These are phyloP conservation scores for Plantago coronopus DNA, from an alignment of 305 asterid species.

Conservation along the genomic window DNA sequence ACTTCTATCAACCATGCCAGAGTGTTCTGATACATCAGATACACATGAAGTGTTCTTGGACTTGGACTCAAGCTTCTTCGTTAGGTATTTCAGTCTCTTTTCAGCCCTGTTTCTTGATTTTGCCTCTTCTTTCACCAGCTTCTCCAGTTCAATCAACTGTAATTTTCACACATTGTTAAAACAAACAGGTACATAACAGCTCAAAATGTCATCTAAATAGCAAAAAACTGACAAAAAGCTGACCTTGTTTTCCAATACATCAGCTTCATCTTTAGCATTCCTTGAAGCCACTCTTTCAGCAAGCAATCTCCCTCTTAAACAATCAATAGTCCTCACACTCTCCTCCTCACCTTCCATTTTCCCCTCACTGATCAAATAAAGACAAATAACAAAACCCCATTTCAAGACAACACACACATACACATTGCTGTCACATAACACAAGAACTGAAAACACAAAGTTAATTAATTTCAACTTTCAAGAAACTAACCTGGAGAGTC, in stretches of 20 bases:
- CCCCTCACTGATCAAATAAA: constrained; percentile 31
- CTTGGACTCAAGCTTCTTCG: constrained; percentile 54
- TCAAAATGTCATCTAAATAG: background rate
- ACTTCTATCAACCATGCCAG: constrained; percentile 28
- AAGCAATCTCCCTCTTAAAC: constrained; percentile 73
- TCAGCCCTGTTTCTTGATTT: constrained; percentile 76
- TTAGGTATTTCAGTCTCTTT: constrained; percentile 48
- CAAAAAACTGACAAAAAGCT: background rate
- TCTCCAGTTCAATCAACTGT: constrained; percentile 66
- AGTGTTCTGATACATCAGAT: constrained; percentile 40
- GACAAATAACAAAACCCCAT: constrained; percentile 5
- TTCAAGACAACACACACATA: constrained; percentile 6
- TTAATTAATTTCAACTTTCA: background rate
- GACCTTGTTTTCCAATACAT: constrained; percentile 51
- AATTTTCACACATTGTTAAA: constrained; percentile 6
- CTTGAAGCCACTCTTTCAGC: constrained; percentile 75
- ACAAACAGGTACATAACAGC: background rate
- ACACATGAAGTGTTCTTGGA: constrained; percentile 32
- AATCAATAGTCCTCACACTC: constrained; percentile 49
- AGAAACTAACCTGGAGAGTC: constrained; percentile 23
- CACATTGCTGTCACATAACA: background rate
- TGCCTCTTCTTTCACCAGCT: constrained; percentile 47
- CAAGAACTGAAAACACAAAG: background rate
- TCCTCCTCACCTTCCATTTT: constrained; percentile 45
- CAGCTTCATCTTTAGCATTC: constrained; percentile 56